Percentiles rank a stretch among this genome's conserved stretches.
Evolutionary conservation across 768 basidiomycete species (phyloP).

Genomic region (Suillus subaureus): DNA sequence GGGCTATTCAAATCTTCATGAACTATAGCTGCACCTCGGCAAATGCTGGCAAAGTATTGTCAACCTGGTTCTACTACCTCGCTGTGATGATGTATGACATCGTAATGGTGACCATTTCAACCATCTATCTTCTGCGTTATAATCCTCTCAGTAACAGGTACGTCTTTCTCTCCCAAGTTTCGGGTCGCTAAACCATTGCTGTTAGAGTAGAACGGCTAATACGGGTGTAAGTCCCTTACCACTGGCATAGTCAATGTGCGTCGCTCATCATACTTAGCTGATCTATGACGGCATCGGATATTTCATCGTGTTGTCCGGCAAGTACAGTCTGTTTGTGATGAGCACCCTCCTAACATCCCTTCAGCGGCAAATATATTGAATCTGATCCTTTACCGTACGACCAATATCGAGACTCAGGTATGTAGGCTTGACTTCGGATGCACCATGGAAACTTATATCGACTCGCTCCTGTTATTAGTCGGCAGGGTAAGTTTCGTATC

Average conservation of each 20-base stretch:
- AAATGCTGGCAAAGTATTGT: constrained; percentile 33
- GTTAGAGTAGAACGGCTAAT: constrained; percentile 30
- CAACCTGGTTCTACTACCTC: constrained; percentile 60
- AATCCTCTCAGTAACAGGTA: constrained; percentile 34
- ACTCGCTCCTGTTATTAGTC: constrained; percentile 35
- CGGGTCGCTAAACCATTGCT: constrained; percentile 13
- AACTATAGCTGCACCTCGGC: constrained; percentile 50
- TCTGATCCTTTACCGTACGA: constrained; percentile 48
- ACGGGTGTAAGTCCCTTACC: constrained; percentile 25
- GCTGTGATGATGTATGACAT: constrained; percentile 61
- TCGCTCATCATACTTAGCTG: constrained; percentile 43
- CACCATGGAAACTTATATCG: constrained; percentile 9
- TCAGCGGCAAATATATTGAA: constrained; percentile 55
- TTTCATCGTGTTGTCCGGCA: constrained; percentile 57
- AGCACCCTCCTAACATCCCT: neutral
- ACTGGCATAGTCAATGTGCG: constrained; percentile 11
- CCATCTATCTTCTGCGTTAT: constrained; percentile 51
- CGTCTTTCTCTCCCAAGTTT: constrained; percentile 6
- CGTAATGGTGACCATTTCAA: constrained; percentile 50
- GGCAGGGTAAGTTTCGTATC: constrained; percentile 44
- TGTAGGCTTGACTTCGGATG: constrained; percentile 21
- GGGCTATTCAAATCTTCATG: neutral
- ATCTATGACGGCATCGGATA: constrained; percentile 69
- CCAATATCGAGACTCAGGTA: constrained; percentile 45
- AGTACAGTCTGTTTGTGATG: neutral